phyloP scores from a whole-genome alignment of 257 asterid species.

The Petrea volubilis region DNA sequence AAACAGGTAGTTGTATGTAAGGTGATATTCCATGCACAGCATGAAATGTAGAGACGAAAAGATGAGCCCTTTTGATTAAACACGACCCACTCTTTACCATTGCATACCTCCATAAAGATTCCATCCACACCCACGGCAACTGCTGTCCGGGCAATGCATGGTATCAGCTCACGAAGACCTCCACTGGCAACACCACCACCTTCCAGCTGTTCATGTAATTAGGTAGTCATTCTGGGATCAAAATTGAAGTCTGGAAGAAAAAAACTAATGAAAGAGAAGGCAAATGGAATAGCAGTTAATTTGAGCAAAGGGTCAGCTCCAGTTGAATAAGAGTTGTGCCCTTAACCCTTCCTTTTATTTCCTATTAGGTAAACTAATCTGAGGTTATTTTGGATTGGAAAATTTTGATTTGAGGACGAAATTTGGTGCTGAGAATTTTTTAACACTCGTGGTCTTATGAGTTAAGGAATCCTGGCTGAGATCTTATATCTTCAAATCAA shows the following conservation, averaged over 20 bases:
- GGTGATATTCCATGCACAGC: background rate
- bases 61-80: slow-evolving; percentile 25
- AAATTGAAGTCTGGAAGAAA: background rate
- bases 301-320: background rate
- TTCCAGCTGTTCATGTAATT: slow-evolving; percentile 1
- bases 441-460: background rate
- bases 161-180: too few relatives aligned
- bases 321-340: background rate
- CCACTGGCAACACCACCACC: too few relatives aligned
- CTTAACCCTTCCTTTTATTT: background rate
- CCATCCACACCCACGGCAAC: too few relatives aligned
- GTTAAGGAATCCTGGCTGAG: background rate
- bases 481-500: background rate
- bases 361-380: background rate
- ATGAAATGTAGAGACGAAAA: background rate
- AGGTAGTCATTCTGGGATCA: background rate
- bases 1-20: too few relatives aligned
- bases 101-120: too few relatives aligned
- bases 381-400: background rate
- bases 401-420: background rate
- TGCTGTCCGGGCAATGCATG: too few relatives aligned
- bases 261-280: background rate
- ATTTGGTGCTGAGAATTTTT: background rate
- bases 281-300: background rate
- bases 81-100: too few relatives aligned